phyloP scores from a whole-genome alignment of 495 filamentous ascomycete genomes.

The Penicillium paradoxum region DNA sequence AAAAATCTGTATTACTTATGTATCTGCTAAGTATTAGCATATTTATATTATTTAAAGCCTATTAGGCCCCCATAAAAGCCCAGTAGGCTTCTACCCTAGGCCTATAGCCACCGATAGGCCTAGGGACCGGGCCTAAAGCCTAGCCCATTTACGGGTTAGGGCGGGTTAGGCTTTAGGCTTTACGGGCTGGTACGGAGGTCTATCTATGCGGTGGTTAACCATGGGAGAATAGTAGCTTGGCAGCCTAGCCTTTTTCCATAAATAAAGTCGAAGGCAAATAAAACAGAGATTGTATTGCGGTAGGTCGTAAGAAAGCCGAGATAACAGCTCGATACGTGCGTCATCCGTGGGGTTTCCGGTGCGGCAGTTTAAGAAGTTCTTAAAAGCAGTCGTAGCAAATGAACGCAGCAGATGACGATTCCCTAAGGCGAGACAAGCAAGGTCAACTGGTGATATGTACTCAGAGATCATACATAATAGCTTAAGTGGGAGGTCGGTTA shows the following conservation, averaged over 20 bases:
- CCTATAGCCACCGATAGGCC: no score
- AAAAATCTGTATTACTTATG: no score
- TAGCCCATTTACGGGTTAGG: no score
- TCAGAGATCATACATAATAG: background rate
- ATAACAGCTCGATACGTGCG: background rate
- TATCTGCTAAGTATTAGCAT: no score
- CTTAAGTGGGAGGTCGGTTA: background rate
- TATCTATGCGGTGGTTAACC: no score
- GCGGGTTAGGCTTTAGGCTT: no score
- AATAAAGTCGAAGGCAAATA: background rate
- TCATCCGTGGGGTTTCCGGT: background rate
- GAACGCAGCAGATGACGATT: background rate
- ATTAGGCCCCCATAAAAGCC: no score
- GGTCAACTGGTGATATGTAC: background rate
- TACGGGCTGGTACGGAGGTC: no score
- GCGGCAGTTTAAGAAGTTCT: background rate
- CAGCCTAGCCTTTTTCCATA: background rate
- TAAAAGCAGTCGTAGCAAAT: background rate
- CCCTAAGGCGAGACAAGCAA: background rate
- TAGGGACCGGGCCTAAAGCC: background rate
- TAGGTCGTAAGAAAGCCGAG: slow-evolving; percentile 2
- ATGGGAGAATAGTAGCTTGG: background rate
- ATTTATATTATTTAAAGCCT: no score
- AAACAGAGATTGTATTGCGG: slow-evolving; percentile 2
- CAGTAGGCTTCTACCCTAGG: no score